A percentile compares a stretch with the other conserved stretches of the same genome.
These are phyloP conservation scores for Penicillium sp. DNA, from an alignment of 2,329 filamentous ascomycete genomes.

Conservation along the genomic window DNA sequence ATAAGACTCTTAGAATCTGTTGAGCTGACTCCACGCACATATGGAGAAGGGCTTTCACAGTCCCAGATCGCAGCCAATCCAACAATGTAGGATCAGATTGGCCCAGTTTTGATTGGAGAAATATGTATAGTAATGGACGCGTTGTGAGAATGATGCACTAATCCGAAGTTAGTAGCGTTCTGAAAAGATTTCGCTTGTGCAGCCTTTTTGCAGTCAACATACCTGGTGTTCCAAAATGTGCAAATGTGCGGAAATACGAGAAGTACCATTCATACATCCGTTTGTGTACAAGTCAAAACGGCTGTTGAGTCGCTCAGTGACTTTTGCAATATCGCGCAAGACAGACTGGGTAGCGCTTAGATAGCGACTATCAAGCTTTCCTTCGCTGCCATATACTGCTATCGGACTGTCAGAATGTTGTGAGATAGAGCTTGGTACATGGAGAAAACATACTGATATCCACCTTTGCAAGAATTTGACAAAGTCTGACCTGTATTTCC, in stretches of 20 bases:
- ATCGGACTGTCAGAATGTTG: conserved; percentile 26
- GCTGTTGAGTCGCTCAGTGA: conserved; percentile 38
- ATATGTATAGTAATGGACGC: conserved; percentile 42
- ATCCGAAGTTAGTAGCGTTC: background rate
- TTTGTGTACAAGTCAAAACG: conserved; percentile 35
- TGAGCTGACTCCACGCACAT: conserved; percentile 42
- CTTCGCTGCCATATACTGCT: conserved; percentile 41
- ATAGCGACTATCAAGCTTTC: conserved; percentile 28
- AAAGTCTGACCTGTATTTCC: background rate
- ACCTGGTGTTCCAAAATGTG: conserved; percentile 40
- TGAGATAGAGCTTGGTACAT: too few species aligned
- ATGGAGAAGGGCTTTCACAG: conserved; percentile 12
- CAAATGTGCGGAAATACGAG: conserved; percentile 38
- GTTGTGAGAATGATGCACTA: conserved; percentile 41
- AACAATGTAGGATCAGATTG: conserved; percentile 20
- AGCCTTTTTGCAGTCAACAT: conserved; percentile 1
- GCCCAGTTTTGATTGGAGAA: conserved; percentile 33
- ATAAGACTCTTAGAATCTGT: conserved; percentile 41
- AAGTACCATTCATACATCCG: conserved; percentile 34
- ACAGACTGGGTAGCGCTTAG: conserved; percentile 37
- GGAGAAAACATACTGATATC: background rate
- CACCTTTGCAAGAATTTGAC: background rate
- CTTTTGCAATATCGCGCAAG: conserved; percentile 33
- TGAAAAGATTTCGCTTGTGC: background rate
- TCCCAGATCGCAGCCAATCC: conserved; percentile 30